phyloP scores from a whole-genome alignment of 331 rosid species.

The Phaseolus coccineus region DNA sequence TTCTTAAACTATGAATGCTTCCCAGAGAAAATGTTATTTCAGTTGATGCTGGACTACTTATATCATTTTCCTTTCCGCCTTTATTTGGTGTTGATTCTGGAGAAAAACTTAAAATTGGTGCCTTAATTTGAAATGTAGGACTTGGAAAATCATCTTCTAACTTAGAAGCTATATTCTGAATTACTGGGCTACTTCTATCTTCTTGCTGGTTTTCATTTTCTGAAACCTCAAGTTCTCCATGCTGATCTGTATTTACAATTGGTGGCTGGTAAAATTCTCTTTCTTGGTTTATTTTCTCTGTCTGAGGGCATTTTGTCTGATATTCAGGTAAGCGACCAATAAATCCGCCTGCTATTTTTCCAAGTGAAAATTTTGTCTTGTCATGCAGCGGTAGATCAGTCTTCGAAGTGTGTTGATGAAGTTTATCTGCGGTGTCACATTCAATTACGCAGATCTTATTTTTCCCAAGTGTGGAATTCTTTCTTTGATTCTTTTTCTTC shows the following conservation, averaged over 20 bases:
- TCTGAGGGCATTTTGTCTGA: constrained; percentile 47
- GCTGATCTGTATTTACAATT: constrained; percentile 44
- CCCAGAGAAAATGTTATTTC: constrained; percentile 56
- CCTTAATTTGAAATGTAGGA: constrained; percentile 64
- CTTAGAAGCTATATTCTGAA: constrained; percentile 48
- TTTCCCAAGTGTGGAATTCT: constrained; percentile 47
- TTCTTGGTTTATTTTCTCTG: constrained; percentile 48
- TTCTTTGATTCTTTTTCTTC: constrained; percentile 53
- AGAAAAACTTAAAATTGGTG: constrained; percentile 60
- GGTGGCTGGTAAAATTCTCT: constrained; percentile 53
- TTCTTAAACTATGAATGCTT: constrained; percentile 54
- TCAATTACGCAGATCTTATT: constrained; percentile 52
- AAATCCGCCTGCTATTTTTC: constrained; percentile 47
- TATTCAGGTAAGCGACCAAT: constrained; percentile 48
- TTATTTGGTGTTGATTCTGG: constrained; percentile 61
- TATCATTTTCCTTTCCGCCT: constrained; percentile 42
- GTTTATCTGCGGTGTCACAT: constrained; percentile 48
- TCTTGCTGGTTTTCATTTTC: constrained; percentile 55
- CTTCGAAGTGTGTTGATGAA: constrained; percentile 50
- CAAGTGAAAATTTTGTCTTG: constrained; percentile 47
- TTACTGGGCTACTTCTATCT: constrained; percentile 45
- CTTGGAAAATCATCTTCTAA: constrained; percentile 61
- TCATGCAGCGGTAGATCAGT: constrained; percentile 49
- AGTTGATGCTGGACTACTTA: constrained; percentile 49
- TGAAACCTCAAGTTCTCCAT: constrained; percentile 49